Base-by-base conservation (phyloP, 1,284 basidiomycete genomes). In the Microbotryum intermedium region DNA sequence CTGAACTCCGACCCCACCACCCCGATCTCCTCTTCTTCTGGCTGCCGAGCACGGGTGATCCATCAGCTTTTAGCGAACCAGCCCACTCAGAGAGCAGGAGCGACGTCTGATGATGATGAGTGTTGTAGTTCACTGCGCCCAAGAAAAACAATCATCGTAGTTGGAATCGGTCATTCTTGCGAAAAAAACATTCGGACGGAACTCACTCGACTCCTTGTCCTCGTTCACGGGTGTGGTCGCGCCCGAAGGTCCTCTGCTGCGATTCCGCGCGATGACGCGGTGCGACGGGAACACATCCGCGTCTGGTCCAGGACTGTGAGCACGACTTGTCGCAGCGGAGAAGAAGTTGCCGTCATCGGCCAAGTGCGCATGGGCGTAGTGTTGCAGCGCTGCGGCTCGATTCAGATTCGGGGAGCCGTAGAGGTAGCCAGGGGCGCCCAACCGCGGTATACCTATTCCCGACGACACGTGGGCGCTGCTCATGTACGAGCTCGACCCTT, bases 81-180 rank as follows among this genome's bases (percentile, higher is more conserved):
- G 59, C 56, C 43, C 65, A 59, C 48, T 67, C 65, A 23, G 61
- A 48, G 48, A 67, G 55, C 30, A 67, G 50, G 0, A 61, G 60
- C 23, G 66, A 63, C 2, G 63, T 62, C 39, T 65, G 63, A 39
- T 62, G 50, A 50, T 62, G 62, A 30, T 65, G 60, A 6, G 64
- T 55, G 26, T 57, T 45, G 53, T 59, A 60, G 51, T 56, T 59
- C 57, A 58, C 47, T 20, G 4, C 11, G 13, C 21, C 8, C 20
- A 11, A 8, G 23, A 2, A 23, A n/a, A 43, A 8, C n/a, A 42
- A 48, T 21, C 2, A 3, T 30, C 30, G 8, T 48, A 44, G 6
- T 46, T 18, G 28, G 5, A 13, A 13, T 5, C 0, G 23, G 46
- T 23, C 6, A 4, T 30, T 10, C 29, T n/a, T 13, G 21, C 29